These are phyloP conservation scores for Kwoniella dejecticola DNA, from an alignment of 768 basidiomycete genomes.

Conservation along the genomic window DNA sequence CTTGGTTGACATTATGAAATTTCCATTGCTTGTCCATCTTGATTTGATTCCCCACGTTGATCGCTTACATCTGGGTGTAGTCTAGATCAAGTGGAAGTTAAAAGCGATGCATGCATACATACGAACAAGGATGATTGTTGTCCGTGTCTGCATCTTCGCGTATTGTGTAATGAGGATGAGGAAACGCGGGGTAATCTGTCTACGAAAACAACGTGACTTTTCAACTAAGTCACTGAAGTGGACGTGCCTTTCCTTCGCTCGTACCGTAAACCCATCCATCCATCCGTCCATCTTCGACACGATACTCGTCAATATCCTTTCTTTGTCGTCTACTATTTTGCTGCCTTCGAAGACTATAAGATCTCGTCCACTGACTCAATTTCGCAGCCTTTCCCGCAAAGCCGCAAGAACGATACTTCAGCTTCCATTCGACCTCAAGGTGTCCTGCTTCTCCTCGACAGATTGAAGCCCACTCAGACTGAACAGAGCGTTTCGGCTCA, in stretches of 20 bases:
- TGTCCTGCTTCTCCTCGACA: too few relatives aligned
- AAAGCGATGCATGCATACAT: not conserved
- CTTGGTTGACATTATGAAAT: slow-evolving; percentile 31
- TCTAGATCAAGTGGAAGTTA: too few relatives aligned
- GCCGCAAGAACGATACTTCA: too few relatives aligned
- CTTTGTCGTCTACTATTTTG: not conserved
- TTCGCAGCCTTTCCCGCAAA: too few relatives aligned
- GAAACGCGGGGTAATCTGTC: slow-evolving; percentile 10
- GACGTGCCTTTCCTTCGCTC: slow-evolving; percentile 3
- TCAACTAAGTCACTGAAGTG: not conserved
- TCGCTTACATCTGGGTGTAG: too few relatives aligned
- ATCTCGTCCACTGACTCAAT: too few relatives aligned
- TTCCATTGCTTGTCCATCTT: slow-evolving; percentile 15
- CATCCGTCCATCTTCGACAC: not conserved
- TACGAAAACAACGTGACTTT: not conserved
- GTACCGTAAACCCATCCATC: not conserved
- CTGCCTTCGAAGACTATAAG: too few relatives aligned
- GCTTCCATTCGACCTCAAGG: too few relatives aligned
- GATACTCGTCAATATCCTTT: not conserved
- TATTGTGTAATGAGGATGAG: slow-evolving; percentile 11
- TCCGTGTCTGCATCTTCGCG: not conserved
- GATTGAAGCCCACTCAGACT: too few relatives aligned
- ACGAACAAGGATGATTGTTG: not conserved
- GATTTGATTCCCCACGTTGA: too few relatives aligned
- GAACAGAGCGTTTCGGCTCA: too few relatives aligned